Percentiles rank a stretch among this genome's conserved stretches.
phyloP scores from a whole-genome alignment of 805 yeast species.

The Yarrowia divulgata region DNA sequence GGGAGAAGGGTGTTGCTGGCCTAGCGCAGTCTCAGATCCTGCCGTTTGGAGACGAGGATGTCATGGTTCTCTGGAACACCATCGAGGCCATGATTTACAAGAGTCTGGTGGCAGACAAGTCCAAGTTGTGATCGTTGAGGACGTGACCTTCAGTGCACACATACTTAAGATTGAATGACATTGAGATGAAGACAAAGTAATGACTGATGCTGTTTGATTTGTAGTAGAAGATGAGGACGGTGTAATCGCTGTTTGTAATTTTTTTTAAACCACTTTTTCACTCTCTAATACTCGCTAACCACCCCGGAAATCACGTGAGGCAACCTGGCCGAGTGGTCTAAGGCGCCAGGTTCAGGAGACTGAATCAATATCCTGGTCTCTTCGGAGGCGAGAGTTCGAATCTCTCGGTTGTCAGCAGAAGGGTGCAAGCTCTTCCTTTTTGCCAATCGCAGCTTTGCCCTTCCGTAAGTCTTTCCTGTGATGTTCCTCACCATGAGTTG shows the following conservation, averaged over 20 bases:
- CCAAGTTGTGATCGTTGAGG: no score
- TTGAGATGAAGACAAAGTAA: no score
- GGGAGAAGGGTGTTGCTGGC: conserved; percentile 53
- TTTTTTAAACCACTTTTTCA: not conserved
- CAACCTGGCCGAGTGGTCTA: conserved; percentile 40
- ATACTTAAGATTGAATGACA: no score
- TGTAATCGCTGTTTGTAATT: no score
- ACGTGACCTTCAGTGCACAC: no score
- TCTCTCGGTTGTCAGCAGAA: conserved; percentile 16
- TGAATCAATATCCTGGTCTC: conserved; percentile 33
- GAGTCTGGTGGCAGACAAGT: not conserved
- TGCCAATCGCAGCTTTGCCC: not conserved
- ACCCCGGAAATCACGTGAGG: not conserved
- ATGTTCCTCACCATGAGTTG: not conserved
- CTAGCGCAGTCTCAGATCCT: conserved; percentile 49
- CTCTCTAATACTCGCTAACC: not conserved
- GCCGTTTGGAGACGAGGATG: conserved; percentile 49
- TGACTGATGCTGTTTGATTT: no score
- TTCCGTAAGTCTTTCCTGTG: not conserved
- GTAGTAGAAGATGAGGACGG: no score
- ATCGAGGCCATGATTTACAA: conserved; percentile 28
- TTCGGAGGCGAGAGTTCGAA: conserved; percentile 35
- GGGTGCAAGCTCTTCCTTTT: not conserved
- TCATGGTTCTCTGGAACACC: conserved; percentile 13
- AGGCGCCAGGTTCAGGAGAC: conserved; percentile 39